Conservation (phyloP, 495 filamentous ascomycete species). For the Podospora conica region DNA sequence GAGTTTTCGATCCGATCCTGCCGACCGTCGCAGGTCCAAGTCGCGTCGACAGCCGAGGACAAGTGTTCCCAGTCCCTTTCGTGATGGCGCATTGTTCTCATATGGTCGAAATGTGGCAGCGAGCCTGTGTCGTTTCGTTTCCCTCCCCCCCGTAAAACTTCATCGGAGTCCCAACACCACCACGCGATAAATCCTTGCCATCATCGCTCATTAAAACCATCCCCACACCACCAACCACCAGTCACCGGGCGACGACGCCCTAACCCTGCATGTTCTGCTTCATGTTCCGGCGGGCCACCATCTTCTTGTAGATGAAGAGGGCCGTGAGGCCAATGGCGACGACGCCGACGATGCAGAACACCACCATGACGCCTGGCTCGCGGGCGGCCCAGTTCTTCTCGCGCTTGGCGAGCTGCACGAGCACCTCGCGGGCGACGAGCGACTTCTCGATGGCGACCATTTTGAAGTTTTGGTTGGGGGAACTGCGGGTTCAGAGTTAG, state of each 20-base stretch:
- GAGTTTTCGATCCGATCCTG: not conserved
- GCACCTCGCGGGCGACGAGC: slow-evolving; percentile 42
- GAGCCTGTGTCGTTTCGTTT: not conserved
- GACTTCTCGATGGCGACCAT: slow-evolving; percentile 45
- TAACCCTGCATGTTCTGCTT: slow-evolving; percentile 24
- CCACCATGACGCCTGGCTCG: slow-evolving; percentile 52
- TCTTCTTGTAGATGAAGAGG: slow-evolving; percentile 41
- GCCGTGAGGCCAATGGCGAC: slow-evolving; percentile 42
- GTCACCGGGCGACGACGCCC: not conserved
- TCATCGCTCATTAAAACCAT: slow-evolving; percentile 8
- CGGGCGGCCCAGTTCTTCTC: slow-evolving; percentile 40
- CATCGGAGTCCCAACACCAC: not conserved
- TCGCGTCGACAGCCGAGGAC: not conserved
- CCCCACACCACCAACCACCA: not conserved
- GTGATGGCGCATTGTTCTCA: not conserved
- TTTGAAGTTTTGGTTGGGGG: slow-evolving; percentile 16
- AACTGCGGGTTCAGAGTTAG: not conserved
- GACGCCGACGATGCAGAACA: slow-evolving; percentile 53
- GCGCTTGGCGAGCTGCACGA: slow-evolving; percentile 44
- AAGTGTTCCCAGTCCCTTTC: not conserved
- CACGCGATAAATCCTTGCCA: not conserved
- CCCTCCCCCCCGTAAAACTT: not conserved
- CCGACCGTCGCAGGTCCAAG: not conserved
- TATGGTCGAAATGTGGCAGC: not conserved
- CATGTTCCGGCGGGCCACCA: slow-evolving; percentile 33